These are phyloP conservation scores for Nadsonia starkeyi-henricii DNA, from an alignment of 1,139 yeast genomes.

Conservation along the genomic window DNA sequence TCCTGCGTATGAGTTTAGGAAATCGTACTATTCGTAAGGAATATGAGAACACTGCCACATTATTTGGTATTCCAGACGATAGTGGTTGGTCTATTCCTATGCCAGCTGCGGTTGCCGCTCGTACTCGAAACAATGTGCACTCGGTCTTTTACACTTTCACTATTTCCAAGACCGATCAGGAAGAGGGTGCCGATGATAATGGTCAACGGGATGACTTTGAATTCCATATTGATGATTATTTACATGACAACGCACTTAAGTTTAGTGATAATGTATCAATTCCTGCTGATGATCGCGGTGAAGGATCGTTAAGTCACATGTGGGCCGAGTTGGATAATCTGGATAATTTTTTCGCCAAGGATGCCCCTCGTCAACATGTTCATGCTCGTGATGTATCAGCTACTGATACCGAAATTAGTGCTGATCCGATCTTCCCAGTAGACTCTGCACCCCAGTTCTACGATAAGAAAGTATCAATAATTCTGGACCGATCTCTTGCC, in stretches of 20 bases:
- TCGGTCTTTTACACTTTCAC: slow-evolving; percentile 84
- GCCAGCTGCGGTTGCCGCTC: slow-evolving; percentile 82
- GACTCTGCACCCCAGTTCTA: slow-evolving; percentile 70
- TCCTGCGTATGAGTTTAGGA: slow-evolving; percentile 82
- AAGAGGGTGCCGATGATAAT: slow-evolving; percentile 15
- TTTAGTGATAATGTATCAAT: slow-evolving; percentile 10
- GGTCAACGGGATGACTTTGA: slow-evolving; percentile 19
- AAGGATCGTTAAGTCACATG: slow-evolving; percentile 78
- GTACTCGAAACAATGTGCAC: slow-evolving; percentile 84
- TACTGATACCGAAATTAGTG: slow-evolving; percentile 29
- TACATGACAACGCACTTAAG: slow-evolving; percentile 35
- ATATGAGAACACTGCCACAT: slow-evolving; percentile 72
- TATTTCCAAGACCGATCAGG: slow-evolving; percentile 20
- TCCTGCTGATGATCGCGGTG: slow-evolving; percentile 20
- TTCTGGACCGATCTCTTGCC: slow-evolving; percentile 60
- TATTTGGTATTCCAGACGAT: slow-evolving; percentile 94
- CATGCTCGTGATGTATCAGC: slow-evolving; percentile 23
- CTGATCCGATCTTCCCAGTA: slow-evolving; percentile 31
- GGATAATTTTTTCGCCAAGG: slow-evolving; percentile 83
- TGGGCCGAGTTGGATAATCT: slow-evolving; percentile 93
- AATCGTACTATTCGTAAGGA: slow-evolving; percentile 65
- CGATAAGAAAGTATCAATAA: slow-evolving; percentile 65
- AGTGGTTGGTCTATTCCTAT: slow-evolving; percentile 96
- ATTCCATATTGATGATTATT: slow-evolving; percentile 46
- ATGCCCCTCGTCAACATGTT: slow-evolving; percentile 21